Base-by-base conservation (phyloP, 2,329 filamentous ascomycete species). In the Diaporthe sp. region DNA sequence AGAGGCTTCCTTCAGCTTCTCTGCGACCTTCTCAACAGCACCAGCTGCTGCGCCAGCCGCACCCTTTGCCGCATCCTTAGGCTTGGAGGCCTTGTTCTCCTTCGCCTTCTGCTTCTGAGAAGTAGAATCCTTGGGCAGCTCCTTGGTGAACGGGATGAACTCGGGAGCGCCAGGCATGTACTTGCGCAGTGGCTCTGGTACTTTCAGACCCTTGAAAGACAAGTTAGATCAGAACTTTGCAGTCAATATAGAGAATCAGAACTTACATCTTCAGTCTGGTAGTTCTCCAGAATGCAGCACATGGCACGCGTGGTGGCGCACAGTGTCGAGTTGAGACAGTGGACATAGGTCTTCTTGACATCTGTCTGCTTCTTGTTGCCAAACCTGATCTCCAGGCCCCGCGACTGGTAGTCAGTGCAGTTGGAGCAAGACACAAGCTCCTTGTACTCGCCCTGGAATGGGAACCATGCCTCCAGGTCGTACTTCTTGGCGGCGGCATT, bases 371-470 rank as follows among this genome's bases (percentile, higher is more conserved):
- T 94, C 90, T 98, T 98, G 77, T 92, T 89, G 65, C 97, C 96
- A 81, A 93, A 98, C 76, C 97, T 92, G 80, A 99, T 98, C 85
- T 98, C 96, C 17, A 99, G 90, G 79, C 95, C 96, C 74, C 97
- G 91, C 34, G 95, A 95, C 88, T 99, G 97, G 88, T 98, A 98
- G 84, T 98, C 96, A 60, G 95, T 98, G 88, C 97, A 99, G 87
- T 99, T 99, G 77, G 95, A 98, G 90, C 96, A 98, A 28, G 95
- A 98, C 70, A 98, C 97, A 39, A 99, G 91, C 87, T 98, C 97
- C 87, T 98, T 98, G 90, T 98, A 99, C 86, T 98, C 97, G 80
- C 94, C 94, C 85, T 98, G 96, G 89, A 94, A 97, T 22, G 95
- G 95, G 85, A 98, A 98, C 95, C 95, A 98, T 3, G 97, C 96